phyloP scores from a whole-genome alignment of 78 protist genomes.

The Dictyostelium firmibasis region DNA sequence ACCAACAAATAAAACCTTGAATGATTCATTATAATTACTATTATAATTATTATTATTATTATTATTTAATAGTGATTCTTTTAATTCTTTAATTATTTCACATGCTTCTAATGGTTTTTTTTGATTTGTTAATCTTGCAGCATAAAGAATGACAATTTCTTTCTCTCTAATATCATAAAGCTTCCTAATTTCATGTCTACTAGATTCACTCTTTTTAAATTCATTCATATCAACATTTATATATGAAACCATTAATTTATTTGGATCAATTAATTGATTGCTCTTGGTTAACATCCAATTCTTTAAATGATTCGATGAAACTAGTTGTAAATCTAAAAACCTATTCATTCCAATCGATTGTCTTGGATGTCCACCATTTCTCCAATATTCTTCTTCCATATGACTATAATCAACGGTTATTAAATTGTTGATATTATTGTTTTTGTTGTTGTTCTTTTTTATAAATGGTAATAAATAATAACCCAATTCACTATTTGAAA shows the following conservation, averaged over 20 bases:
- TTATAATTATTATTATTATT: not conserved
- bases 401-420: slow-evolving; percentile 39
- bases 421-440: not conserved
- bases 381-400: slow-evolving; percentile 72
- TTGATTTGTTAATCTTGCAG: slow-evolving; percentile 28
- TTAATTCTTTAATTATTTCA: slow-evolving; percentile 6
- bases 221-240: slow-evolving; percentile 52
- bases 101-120: slow-evolving; percentile 46
- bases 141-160: slow-evolving; percentile 21
- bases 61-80: not conserved
- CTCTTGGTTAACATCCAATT: slow-evolving; percentile 19
- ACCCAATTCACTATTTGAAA: slow-evolving; percentile 48
- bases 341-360: slow-evolving; percentile 12
- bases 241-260: not conserved
- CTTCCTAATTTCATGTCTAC: not conserved
- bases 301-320: slow-evolving; percentile 58
- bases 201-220: not conserved
- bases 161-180: not conserved
- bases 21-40: not conserved
- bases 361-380: slow-evolving; percentile 72
- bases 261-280: not conserved
- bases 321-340: slow-evolving; percentile 4
- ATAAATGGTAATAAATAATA: slow-evolving; percentile 39
- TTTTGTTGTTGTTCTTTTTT: not conserved
- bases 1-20: slow-evolving; percentile 37